Percentiles rank a stretch among this genome's conserved stretches.
phyloP scores from a whole-genome alignment of 495 filamentous ascomycete species.

The Copromyces sp. region DNA sequence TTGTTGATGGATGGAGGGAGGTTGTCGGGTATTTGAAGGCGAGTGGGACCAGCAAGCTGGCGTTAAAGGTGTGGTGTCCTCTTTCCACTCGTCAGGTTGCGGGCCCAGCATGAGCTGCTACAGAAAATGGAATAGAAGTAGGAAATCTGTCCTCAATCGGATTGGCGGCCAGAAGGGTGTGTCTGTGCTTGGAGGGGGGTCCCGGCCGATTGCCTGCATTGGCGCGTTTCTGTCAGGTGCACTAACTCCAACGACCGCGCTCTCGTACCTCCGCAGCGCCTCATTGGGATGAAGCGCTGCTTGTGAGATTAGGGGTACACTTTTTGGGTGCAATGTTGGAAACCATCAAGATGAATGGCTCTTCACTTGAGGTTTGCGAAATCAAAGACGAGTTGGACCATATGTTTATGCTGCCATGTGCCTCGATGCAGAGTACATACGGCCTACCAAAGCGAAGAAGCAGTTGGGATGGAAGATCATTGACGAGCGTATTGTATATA shows the following conservation, averaged over 20 bases:
- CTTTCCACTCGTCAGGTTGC: neutral
- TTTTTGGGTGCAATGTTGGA: neutral
- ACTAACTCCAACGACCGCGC: neutral
- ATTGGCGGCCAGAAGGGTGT: constrained; percentile 13
- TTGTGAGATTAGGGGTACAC: neutral
- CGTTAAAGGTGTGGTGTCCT: constrained; percentile 2
- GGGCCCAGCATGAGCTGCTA: neutral
- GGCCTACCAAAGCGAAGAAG: neutral
- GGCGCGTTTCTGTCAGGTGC: neutral
- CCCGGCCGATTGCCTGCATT: neutral
- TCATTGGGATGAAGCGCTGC: neutral
- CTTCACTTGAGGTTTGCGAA: neutral
- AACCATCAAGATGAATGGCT: neutral
- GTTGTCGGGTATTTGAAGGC: constrained; percentile 1
- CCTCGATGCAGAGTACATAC: neutral
- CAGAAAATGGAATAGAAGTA: constrained; percentile 6
- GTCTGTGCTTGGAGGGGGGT: neutral
- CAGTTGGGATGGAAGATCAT: neutral
- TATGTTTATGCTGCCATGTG: neutral
- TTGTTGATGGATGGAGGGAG: constrained; percentile 5
- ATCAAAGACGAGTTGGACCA: neutral
- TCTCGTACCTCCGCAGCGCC: neutral
- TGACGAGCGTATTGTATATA: neutral
- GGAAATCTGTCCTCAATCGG: constrained; percentile 27
- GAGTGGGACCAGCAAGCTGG: constrained; percentile 1